Evolutionary conservation across 805 yeast species (phyloP).

Genomic region (Kuraishia piskuri): DNA sequence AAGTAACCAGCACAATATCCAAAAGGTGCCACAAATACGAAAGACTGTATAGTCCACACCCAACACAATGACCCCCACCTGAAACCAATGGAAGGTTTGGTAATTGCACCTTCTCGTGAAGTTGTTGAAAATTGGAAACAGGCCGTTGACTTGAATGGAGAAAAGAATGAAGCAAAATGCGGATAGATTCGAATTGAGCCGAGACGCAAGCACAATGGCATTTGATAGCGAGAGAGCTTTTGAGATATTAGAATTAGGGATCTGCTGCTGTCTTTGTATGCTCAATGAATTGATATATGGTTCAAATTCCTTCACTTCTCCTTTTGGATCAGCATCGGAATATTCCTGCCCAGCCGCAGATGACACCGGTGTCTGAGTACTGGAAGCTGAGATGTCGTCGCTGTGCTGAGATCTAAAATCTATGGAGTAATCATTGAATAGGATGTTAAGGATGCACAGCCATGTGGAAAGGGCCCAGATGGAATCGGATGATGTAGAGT

Average conservation of each 20-base stretch:
- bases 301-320: neutral
- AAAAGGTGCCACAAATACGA: conserved; percentile 29
- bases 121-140: conserved; percentile 63
- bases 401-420: conserved; percentile 22
- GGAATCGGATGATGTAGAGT: conserved; percentile 86
- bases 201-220: conserved; percentile 85
- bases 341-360: conserved; percentile 6
- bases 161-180: conserved; percentile 81
- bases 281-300: neutral
- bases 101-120: conserved; percentile 39
- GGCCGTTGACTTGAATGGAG: conserved; percentile 60
- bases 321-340: conserved; percentile 9
- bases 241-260: conserved; percentile 47
- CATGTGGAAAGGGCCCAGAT: conserved; percentile 89
- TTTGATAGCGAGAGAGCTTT: conserved; percentile 80
- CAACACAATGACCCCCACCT: conserved; percentile 18
- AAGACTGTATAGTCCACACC: conserved; percentile 25
- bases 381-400: neutral
- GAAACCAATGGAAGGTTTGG: conserved; percentile 22
- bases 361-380: neutral
- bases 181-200: conserved; percentile 60
- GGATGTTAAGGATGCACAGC: conserved; percentile 60
- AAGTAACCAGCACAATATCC: conserved; percentile 40
- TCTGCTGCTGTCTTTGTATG: neutral
- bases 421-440: conserved; percentile 60